Percentiles rank a stretch among this genome's conserved stretches.
These are phyloP conservation scores for Sugiyamaella pinicola DNA, from an alignment of 1,139 yeast genomes.

Conservation along the genomic window DNA sequence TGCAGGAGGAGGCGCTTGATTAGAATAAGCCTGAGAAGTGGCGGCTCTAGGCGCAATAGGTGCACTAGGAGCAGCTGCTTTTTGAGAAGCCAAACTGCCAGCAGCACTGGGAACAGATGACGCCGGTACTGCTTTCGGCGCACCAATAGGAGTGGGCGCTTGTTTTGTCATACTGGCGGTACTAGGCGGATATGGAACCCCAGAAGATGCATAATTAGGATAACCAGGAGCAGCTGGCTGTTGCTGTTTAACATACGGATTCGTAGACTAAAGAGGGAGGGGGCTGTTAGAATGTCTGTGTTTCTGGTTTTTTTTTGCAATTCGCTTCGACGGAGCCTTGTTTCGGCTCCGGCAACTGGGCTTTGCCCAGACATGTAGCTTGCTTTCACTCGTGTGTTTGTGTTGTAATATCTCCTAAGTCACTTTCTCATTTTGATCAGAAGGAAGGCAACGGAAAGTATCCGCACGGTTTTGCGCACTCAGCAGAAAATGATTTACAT, in stretches of 20 bases:
- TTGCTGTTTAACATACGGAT: slow-evolving; percentile 10
- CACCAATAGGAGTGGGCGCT: slow-evolving; percentile 18
- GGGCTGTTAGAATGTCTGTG: slow-evolving; percentile 1
- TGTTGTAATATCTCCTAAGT: no score
- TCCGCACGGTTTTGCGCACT: slow-evolving; percentile 44
- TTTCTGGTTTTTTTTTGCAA: not conserved
- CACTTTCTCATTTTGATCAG: slow-evolving; percentile 38
- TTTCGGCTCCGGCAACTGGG: no score
- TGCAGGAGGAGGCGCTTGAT: slow-evolving; percentile 29
- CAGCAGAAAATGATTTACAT: slow-evolving; percentile 36
- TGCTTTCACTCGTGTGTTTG: no score
- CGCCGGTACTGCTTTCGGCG: slow-evolving; percentile 28
- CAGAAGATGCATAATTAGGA: slow-evolving; percentile 18
- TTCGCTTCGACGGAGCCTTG: not conserved
- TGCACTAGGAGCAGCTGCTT: slow-evolving; percentile 18
- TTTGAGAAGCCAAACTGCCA: no score
- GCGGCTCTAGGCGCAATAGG: not conserved
- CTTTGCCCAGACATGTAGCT: no score
- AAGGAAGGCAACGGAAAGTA: slow-evolving; percentile 49
- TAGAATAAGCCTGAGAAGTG: no score
- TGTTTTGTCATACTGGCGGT: not conserved
- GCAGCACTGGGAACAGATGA: slow-evolving; percentile 25
- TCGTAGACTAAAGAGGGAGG: slow-evolving; percentile 8
- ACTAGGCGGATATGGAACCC: not conserved
- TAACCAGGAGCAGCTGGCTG: slow-evolving; percentile 9